Evolutionary conservation across 2,329 filamentous ascomycete species (phyloP).

Genomic region (Penicillium olsonii): DNA sequence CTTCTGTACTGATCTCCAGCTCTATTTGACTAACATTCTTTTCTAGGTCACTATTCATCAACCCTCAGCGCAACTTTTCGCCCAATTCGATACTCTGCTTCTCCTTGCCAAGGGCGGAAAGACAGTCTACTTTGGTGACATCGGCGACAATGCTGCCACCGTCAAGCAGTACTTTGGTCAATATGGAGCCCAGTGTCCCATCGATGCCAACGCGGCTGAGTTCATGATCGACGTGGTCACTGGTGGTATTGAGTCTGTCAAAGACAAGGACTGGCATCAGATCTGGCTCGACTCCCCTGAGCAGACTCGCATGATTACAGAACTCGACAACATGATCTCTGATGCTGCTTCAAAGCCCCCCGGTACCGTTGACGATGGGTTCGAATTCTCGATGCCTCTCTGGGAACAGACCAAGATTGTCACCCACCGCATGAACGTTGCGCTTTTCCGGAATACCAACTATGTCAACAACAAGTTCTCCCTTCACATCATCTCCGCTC

Average conservation of each 20-base stretch:
- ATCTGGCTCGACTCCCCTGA: constrained; percentile 11
- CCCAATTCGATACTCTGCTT: constrained; percentile 69
- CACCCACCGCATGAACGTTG: constrained; percentile 8
- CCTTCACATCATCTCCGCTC: constrained; percentile 9
- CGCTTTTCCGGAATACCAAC: constrained; percentile 11
- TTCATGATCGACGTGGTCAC: constrained; percentile 42
- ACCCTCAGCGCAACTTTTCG: constrained; percentile 63
- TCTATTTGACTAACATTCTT: background rate
- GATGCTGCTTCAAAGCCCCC: constrained; percentile 5
- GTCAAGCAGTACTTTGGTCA: constrained; percentile 66
- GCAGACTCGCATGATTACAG: constrained; percentile 4
- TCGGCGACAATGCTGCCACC: constrained; percentile 63
- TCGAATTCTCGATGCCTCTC: constrained; percentile 10
- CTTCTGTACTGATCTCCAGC: background rate
- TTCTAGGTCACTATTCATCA: constrained; percentile 65
- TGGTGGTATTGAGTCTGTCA: constrained; percentile 56
- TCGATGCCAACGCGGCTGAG: constrained; percentile 7
- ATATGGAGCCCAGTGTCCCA: constrained; percentile 55
- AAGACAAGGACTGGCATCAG: constrained; percentile 13
- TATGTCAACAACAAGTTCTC: constrained; percentile 12
- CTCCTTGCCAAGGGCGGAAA: constrained; percentile 65
- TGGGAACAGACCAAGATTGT: constrained; percentile 13
- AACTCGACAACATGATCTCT: constrained; percentile 4
- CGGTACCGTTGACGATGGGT: constrained; percentile 10
- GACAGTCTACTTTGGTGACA: constrained; percentile 67